Base-by-base conservation (phyloP, 2,329 filamentous ascomycete genomes). In the Colletotrichum cordylinicola region DNA sequence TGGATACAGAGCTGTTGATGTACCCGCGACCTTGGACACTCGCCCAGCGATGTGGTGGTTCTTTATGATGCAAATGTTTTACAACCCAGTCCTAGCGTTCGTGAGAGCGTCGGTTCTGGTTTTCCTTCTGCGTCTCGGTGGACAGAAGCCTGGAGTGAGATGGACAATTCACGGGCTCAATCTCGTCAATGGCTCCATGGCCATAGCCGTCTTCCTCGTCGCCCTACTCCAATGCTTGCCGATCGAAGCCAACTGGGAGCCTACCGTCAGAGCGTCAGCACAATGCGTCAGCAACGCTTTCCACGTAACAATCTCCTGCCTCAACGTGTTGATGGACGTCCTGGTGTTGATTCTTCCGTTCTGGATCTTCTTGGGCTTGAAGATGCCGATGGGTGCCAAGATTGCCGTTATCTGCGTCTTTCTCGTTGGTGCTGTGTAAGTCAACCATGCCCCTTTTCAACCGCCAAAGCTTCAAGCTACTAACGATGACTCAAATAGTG, bases 51-150 rank as follows among this genome's bases (percentile, higher is more conserved):
- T 80, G 70, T 78, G 80, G 72, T 74, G 58, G 72, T 62, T 83
- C 78, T 87, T 83, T 56, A 78, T 84, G 21, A 83, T 84, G 43
- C 83, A 87, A 58, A 79, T 87, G 10, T 79, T 86, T 3, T 88
- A 88, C 80, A 88, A 87, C 67, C 87, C 87, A 0, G 85, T 88
- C 60, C 78, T 88, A 3, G 85, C 86, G 6, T 81, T 88, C 12
- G 84, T 88, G 72, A 88, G 88, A 78, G 82, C 84, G 3, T 88
- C 87, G 0, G 81, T 88, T 21, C 82, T 88, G 6, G 76, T 88
- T n/a, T 87, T 88, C 74, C 82, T 88, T n/a, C 81, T 86, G 21
- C 85, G 86, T 1, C 82, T 88, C 2, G 83, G 84, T 65, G 79
- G 84, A 43, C 80, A 85, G 70, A 86, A 86, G 72, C 79, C 67